These are phyloP conservation scores for Oryza nivara DNA, from an alignment of 176 grass and related monocot species.

Conservation along the genomic window DNA sequence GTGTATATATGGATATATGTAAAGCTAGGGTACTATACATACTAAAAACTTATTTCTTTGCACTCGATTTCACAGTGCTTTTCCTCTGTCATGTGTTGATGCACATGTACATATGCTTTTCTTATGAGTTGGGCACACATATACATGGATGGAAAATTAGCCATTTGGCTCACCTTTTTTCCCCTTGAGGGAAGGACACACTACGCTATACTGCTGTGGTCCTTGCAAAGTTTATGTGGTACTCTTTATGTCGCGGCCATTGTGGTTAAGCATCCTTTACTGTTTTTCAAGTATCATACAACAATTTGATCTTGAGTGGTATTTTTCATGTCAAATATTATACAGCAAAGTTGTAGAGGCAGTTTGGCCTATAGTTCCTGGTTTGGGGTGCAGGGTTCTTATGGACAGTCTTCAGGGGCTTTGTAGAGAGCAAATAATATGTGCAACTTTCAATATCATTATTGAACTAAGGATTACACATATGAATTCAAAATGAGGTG, in stretches of 20 bases:
- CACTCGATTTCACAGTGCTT: constrained; percentile 28
- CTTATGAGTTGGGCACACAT: neutral
- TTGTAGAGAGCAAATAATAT: neutral
- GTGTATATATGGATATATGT: no score
- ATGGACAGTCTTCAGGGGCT: neutral
- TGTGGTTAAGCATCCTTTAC: neutral
- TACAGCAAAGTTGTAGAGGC: neutral
- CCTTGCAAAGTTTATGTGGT: constrained; percentile 25
- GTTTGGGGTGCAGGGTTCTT: neutral
- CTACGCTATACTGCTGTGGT: neutral
- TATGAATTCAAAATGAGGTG: neutral
- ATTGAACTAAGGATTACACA: neutral
- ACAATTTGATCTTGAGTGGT: neutral
- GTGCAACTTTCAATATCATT: neutral
- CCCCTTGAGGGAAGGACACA: neutral
- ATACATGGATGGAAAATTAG: constrained; percentile 27
- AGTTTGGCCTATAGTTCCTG: neutral
- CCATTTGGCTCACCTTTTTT: constrained; percentile 3
- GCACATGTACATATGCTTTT: constrained; percentile 6
- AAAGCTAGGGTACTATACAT: neutral
- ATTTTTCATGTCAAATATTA: constrained; percentile 17
- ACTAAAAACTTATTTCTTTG: constrained; percentile 8
- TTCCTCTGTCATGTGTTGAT: constrained; percentile 29
- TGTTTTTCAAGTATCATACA: neutral
- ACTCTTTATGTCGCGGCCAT: neutral